Conservation (phyloP, 2,329 filamentous ascomycete genomes). For the Talaromyces amestolkiae region DNA sequence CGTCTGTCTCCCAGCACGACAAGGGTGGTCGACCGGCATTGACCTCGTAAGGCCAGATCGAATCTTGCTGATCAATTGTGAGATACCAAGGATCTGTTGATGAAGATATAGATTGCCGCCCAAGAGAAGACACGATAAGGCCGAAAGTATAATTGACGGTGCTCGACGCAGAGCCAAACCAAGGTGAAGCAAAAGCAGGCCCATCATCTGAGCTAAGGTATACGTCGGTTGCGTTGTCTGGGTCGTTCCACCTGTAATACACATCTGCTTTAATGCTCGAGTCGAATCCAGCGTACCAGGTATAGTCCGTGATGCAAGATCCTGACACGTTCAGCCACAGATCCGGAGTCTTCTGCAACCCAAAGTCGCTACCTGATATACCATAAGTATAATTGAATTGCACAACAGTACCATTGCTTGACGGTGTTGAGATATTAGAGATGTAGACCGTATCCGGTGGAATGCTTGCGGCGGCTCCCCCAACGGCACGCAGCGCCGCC, state of each 20-base stretch:
- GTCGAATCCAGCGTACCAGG: background rate
- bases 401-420: background rate
- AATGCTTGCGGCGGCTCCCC: background rate
- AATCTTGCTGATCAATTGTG: background rate
- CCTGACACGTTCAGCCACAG: conserved; percentile 10
- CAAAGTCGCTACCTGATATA: conserved; percentile 10
- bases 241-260: background rate
- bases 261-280: background rate
- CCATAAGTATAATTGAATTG: conserved; percentile 7
- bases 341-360: conserved; percentile 9
- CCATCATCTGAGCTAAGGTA: background rate
- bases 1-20: conserved; percentile 6
- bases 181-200: background rate
- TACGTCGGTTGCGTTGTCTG: background rate
- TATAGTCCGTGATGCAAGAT: conserved; percentile 11
- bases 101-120: background rate
- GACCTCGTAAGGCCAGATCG: background rate
- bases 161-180: background rate
- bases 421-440: background rate
- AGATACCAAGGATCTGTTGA: conserved; percentile 8
- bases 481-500: conserved; percentile 13
- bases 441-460: conserved; percentile 2
- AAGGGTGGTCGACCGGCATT: background rate
- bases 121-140: background rate
- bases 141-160: background rate